Conservation (phyloP, 257 asterid genomes). For the Jasminum sambac region DNA sequence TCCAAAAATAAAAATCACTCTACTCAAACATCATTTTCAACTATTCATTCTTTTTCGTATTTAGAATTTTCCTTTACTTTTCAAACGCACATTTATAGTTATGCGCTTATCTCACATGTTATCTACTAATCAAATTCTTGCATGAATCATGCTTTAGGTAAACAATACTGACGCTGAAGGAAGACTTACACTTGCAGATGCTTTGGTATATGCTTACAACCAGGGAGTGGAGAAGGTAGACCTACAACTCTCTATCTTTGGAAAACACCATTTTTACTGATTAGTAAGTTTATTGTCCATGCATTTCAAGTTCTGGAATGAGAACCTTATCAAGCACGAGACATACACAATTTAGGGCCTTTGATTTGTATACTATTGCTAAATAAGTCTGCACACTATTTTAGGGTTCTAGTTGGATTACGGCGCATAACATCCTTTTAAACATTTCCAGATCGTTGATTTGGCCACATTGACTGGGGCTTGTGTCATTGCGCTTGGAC, state of each 20-base stretch:
- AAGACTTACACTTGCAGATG: constrained; percentile 96
- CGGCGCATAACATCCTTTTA: constrained; percentile 8
- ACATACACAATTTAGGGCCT: background rate
- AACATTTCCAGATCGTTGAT: constrained; percentile 69
- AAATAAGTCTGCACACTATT: background rate
- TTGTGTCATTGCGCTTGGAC: constrained; percentile 86
- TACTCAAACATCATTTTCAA: too few relatives aligned
- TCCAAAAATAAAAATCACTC: too few relatives aligned
- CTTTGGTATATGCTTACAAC: constrained; percentile 90
- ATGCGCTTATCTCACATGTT: background rate
- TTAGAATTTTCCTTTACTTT: too few relatives aligned
- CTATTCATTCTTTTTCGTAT: too few relatives aligned
- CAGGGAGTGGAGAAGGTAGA: constrained; percentile 96
- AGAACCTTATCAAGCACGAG: background rate
- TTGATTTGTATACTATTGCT: background rate
- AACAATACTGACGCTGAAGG: constrained; percentile 99
- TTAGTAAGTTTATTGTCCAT: background rate
- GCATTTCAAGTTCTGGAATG: background rate
- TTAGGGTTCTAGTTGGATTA: too few relatives aligned
- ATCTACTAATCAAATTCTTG: background rate
- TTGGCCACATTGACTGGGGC: constrained; percentile 95
- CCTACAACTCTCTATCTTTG: constrained; percentile 4
- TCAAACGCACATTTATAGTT: too few relatives aligned
- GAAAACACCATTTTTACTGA: background rate
- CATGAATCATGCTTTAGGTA: constrained; percentile 47